Percentiles rank a stretch among this genome's conserved stretches.
Evolutionary conservation across 257 asterid species (phyloP).

Genomic region (Solanum phureja): DNA sequence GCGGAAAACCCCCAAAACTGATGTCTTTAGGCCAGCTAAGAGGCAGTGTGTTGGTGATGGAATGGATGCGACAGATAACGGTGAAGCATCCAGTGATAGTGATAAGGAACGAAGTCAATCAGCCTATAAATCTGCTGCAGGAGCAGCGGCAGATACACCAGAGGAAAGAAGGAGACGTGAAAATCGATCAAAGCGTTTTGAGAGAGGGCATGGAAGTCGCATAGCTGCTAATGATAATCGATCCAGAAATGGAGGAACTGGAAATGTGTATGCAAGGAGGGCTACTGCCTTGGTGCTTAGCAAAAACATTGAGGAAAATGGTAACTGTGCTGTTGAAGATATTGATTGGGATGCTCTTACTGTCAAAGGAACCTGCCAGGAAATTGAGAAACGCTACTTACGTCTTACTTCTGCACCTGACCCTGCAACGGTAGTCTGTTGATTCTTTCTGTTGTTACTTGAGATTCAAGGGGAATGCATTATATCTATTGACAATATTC

Average conservation of each 20-base stretch:
- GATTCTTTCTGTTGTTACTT: constrained; percentile 8
- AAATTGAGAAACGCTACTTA: constrained; percentile 87
- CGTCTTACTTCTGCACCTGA: constrained; percentile 99
- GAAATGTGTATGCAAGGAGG: constrained; percentile 44
- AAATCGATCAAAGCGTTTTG: constrained; percentile 92
- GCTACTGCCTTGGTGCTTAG: constrained; percentile 58
- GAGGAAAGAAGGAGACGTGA: constrained; percentile 91
- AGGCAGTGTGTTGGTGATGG: constrained; percentile 70
- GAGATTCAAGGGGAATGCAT: neutral
- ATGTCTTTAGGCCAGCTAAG: constrained; percentile 56
- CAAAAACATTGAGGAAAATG: constrained; percentile 65
- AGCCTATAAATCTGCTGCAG: constrained; percentile 62
- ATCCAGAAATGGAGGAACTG: constrained; percentile 37
- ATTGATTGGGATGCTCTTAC: constrained; percentile 96
- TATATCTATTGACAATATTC: neutral
- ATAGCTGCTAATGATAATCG: constrained; percentile 25
- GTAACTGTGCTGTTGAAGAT: constrained; percentile 93
- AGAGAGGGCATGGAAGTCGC: constrained; percentile 62
- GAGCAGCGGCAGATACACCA: constrained; percentile 59
- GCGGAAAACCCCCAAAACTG: constrained; percentile 36
- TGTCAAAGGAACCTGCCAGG: constrained; percentile 93
- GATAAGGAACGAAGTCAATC: constrained; percentile 72
- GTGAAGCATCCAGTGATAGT: constrained; percentile 80
- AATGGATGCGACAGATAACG: constrained; percentile 32
- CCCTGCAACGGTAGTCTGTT: constrained; percentile 71